Conservation (phyloP, 2,329 filamentous ascomycete species). For the Beauveria sp. region DNA sequence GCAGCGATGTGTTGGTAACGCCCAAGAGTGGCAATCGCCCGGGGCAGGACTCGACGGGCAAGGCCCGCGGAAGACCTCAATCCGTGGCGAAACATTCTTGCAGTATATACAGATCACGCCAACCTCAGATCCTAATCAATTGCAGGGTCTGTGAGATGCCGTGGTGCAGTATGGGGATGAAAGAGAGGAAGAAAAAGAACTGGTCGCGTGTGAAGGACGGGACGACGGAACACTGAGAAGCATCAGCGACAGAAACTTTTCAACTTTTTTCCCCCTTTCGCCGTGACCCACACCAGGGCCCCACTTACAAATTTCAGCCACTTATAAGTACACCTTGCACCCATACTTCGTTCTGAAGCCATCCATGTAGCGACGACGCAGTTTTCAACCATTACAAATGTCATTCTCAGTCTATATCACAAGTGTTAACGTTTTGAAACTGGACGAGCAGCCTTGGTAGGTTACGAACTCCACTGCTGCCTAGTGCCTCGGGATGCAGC, state of each 20-base stretch:
- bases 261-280: constrained; percentile 10
- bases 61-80: constrained; percentile 32
- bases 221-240: neutral
- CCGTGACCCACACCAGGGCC: neutral
- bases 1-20: constrained; percentile 8
- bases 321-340: neutral
- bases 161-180: neutral
- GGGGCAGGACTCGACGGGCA: constrained; percentile 24
- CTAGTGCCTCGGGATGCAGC: no score
- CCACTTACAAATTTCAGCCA: neutral
- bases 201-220: neutral
- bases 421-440: no score
- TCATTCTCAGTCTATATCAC: no score
- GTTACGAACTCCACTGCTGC: no score
- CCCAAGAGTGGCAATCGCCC: constrained; percentile 23
- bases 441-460: no score
- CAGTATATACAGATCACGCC: neutral
- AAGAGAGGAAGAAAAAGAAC: neutral
- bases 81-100: constrained; percentile 20
- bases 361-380: no score
- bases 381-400: no score
- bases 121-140: neutral
- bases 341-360: neutral
- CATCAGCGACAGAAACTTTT: neutral
- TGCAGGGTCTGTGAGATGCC: neutral